Conservation (phyloP, 2,329 filamentous ascomycete species). For the Sclerotinia glacialis region DNA sequence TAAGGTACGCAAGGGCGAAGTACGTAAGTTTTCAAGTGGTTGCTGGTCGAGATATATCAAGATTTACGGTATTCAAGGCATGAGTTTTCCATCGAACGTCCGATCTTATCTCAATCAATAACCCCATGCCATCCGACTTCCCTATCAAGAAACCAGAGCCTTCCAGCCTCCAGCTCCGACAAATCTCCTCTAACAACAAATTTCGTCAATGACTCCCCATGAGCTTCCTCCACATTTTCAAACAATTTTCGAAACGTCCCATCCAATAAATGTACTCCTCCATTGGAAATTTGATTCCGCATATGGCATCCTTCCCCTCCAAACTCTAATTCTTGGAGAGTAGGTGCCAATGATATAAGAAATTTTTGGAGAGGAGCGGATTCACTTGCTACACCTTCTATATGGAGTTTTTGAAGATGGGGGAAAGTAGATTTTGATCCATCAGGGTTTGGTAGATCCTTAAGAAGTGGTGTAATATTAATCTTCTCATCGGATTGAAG, state of each 20-base stretch:
- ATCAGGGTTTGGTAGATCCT: neutral
- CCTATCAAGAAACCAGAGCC: conserved; percentile 25
- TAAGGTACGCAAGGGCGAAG: neutral
- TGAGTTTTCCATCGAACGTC: neutral
- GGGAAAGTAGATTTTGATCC: neutral
- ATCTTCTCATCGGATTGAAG: conserved; percentile 27
- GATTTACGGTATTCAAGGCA: neutral
- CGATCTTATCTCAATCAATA: conserved; percentile 1
- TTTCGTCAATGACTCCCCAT: conserved; percentile 42
- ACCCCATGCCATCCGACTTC: conserved; percentile 12
- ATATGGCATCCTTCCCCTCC: conserved; percentile 46
- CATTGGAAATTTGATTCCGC: conserved; percentile 43
- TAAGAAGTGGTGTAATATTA: conserved; percentile 9
- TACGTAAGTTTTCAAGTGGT: neutral
- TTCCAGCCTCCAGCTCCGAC: conserved; percentile 25
- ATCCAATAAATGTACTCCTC: conserved; percentile 47
- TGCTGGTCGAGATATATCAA: neutral
- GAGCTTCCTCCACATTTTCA: conserved; percentile 41
- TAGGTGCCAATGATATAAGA: conserved; percentile 33
- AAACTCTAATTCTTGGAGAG: conserved; percentile 44
- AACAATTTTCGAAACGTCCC: conserved; percentile 48
- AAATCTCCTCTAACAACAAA: conserved; percentile 48
- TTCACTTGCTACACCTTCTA: conserved; percentile 11
- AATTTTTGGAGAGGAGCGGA: neutral
- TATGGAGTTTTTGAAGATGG: neutral